Evolutionary conservation across 2,329 filamentous ascomycete genomes (phyloP), one percentile per base, ranked within the genome.

Genomic region (Alternaria triticina): DNA sequence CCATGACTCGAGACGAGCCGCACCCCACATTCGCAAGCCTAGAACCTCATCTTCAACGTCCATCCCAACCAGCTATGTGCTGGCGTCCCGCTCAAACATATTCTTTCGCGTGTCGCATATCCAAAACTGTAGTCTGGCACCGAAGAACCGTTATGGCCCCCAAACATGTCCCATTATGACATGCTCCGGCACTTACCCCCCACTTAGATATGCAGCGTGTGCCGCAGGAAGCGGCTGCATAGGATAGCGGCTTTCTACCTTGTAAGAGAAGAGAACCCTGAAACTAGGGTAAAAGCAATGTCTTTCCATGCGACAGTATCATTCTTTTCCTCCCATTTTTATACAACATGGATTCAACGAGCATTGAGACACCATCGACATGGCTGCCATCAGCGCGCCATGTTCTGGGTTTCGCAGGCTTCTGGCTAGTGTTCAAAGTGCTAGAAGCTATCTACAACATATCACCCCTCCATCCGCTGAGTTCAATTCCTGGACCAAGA

Each of bases 401-500:
- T 44, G 28, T 61, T 11, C 15, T 67, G 13, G 33, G 33, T 10
- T 40, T 71, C 10, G 40, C 54, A 10, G 65, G 59, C 27, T 8
- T 69, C 5, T 74, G 65, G 64, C 13, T 74, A 11, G 54, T 54
- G 7, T 70, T 62, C 27, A 63, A 66, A 33, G 1, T 67, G 9
- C n/a, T 69, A n/a, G 64, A 71, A 27, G 65, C 66, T 1, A 12
- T 74, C 15, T 74, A 74, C 62, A 72, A 73, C 47, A 50, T 76
- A n/a, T 74, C 71, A 13, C 70, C 70, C 2, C 54, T 80, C 17
- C 70, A 73, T 49, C 76, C 76, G 3, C 51, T 80, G 20, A 66
- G 70, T 22, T 52, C 66, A 25, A 74, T 80, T 33, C 77, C 77
- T 7, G 77, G 77, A 12, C 77, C 77, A 8, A 78, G 65, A 56